These are phyloP conservation scores for Fusarium coffeatum DNA, from an alignment of 2,329 filamentous ascomycete species.

Conservation along the genomic window DNA sequence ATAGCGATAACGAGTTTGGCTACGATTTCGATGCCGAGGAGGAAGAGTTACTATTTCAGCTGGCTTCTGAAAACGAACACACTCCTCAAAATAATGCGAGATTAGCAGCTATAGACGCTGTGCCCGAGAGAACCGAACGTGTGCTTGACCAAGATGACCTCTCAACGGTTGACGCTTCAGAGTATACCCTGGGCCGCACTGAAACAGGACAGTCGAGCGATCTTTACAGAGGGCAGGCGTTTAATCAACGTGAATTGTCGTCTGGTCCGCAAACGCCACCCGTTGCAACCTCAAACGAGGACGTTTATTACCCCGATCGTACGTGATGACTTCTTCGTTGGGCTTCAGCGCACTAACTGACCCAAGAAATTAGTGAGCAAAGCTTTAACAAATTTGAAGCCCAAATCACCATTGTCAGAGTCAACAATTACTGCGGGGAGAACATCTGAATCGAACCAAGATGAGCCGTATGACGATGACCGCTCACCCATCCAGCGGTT, in stretches of 20 bases:
- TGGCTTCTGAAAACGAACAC: slow-evolving; percentile 44
- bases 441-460: background rate
- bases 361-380: slow-evolving; percentile 72
- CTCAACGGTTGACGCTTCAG: slow-evolving; percentile 4
- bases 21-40: slow-evolving; percentile 62
- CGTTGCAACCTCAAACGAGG: slow-evolving; percentile 33
- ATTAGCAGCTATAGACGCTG: slow-evolving; percentile 39
- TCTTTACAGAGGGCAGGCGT: slow-evolving; percentile 14
- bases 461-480: slow-evolving; percentile 47
- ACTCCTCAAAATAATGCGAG: slow-evolving; percentile 16
- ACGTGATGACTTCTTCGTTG: slow-evolving; percentile 45
- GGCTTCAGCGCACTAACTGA: slow-evolving; percentile 66
- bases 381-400: slow-evolving; percentile 49
- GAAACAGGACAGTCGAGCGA: slow-evolving; percentile 1
- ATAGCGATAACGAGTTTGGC: slow-evolving; percentile 58
- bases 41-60: slow-evolving; percentile 55
- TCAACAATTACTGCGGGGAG: slow-evolving; percentile 22
- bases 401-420: slow-evolving; percentile 27
- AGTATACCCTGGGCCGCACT: slow-evolving; percentile 4
- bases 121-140: slow-evolving; percentile 36
- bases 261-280: slow-evolving; percentile 22
- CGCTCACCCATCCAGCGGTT: slow-evolving; percentile 79
- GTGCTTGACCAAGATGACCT: slow-evolving; percentile 19
- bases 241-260: background rate
- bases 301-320: slow-evolving; percentile 66